Evolutionary conservation across 805 yeast species (phyloP).

Genomic region (Kodamaea kakaduensis): DNA sequence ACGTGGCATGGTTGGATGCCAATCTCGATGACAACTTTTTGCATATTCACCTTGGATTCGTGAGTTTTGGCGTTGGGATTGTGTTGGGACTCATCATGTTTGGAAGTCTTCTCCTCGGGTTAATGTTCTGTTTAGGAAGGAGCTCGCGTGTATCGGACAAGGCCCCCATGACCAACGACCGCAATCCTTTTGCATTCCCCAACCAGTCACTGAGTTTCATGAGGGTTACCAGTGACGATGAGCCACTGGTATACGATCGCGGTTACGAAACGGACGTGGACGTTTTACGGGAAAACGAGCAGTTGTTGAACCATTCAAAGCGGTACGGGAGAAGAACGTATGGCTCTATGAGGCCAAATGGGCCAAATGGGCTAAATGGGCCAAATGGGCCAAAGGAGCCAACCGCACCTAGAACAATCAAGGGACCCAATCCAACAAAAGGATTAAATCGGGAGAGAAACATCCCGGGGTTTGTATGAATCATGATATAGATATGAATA

Average conservation of each 20-base stretch:
- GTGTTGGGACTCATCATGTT: conserved; percentile 52
- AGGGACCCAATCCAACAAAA: conserved; percentile 17
- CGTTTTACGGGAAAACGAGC: conserved; percentile 27
- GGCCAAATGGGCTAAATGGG: not conserved
- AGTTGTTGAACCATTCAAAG: conserved; percentile 18
- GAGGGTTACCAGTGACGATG: conserved; percentile 36
- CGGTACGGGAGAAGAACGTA: conserved; percentile 16
- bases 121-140: conserved; percentile 11
- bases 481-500: no score
- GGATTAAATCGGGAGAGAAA: conserved; percentile 24
- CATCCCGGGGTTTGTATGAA: conserved; percentile 15
- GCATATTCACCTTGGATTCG: conserved; percentile 60
- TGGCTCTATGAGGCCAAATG: conserved; percentile 12
- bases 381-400: conserved; percentile 1
- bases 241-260: conserved; percentile 21
- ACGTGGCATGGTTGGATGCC: conserved; percentile 56
- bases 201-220: conserved; percentile 30
- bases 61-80: conserved; percentile 66
- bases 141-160: no score
- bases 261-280: conserved; percentile 45
- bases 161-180: conserved; percentile 3
- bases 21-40: conserved; percentile 38
- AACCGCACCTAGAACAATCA: conserved; percentile 25
- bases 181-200: conserved; percentile 10
- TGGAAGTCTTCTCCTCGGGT: conserved; percentile 15